phyloP scores from a whole-genome alignment of 2,329 filamentous ascomycete species.

The Clathrospora elynae region DNA sequence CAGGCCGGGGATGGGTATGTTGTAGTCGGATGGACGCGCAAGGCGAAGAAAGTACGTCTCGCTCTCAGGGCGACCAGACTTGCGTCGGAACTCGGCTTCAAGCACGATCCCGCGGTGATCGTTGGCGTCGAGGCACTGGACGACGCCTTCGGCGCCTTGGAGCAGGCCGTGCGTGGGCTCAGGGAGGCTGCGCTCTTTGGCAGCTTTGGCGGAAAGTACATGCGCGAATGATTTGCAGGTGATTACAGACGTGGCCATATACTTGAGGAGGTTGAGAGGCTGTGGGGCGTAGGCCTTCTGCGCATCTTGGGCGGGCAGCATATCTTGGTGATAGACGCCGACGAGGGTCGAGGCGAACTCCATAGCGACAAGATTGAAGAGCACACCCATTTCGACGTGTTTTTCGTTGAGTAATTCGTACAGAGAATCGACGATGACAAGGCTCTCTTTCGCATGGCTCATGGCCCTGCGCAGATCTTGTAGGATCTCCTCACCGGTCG shows the following conservation, averaged over 20 bases:
- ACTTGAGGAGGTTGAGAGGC: slow-evolving; percentile 73
- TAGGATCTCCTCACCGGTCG: slow-evolving; percentile 61
- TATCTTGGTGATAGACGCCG: slow-evolving; percentile 80
- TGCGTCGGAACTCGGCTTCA: slow-evolving; percentile 83
- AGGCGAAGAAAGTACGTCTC: slow-evolving; percentile 66
- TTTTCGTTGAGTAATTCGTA: slow-evolving; percentile 61
- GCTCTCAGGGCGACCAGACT: slow-evolving; percentile 76
- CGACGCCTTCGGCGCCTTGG: slow-evolving; percentile 77
- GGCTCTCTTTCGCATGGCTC: slow-evolving; percentile 39
- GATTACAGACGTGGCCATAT: slow-evolving; percentile 87
- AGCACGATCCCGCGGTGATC: slow-evolving; percentile 68
- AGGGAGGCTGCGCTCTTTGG: slow-evolving; percentile 73
- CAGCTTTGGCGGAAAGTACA: slow-evolving; percentile 73
- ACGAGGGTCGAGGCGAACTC: slow-evolving; percentile 71
- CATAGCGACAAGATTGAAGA: slow-evolving; percentile 72
- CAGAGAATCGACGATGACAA: slow-evolving; percentile 81
- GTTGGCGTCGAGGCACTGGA: slow-evolving; percentile 68
- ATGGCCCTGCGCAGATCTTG: slow-evolving; percentile 26
- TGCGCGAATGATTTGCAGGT: slow-evolving; percentile 75
- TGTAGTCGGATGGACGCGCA: slow-evolving; percentile 24
- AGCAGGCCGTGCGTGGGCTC: slow-evolving; percentile 79
- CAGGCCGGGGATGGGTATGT: slow-evolving; percentile 16
- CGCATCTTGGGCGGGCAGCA: slow-evolving; percentile 59
- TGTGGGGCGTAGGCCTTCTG: slow-evolving; percentile 51
- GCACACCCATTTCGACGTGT: slow-evolving; percentile 59